Evolutionary conservation across 2,329 filamentous ascomycete genomes (phyloP), one percentile per base, ranked within the genome.

Genomic region (Didymellaceae sp.): DNA sequence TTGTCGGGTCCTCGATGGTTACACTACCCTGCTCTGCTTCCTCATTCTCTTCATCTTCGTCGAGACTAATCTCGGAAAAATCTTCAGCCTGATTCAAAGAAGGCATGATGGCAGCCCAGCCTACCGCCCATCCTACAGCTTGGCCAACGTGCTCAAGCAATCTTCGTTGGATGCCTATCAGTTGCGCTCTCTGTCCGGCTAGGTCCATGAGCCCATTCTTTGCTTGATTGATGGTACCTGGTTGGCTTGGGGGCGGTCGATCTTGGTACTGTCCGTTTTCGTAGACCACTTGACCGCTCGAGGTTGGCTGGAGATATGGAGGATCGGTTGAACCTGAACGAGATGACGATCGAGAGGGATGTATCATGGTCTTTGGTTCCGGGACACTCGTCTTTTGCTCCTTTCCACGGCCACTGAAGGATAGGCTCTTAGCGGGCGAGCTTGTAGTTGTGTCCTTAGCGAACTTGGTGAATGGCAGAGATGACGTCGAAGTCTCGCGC

Each of bases 141-240:
- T 83, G 85, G 2, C 90, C 92, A 37, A 91, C 75, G 39, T 86
- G 82, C 62, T 93, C 87, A 0, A 97, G 78, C 5, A 94, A 83
- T 55, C 89, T 90, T 46, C 93, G 82, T 7, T 91, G 92, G 31
- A 96, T 76, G 47, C 90, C 78, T 54, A 91, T 88, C 2, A 97
- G 80, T 65, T 96, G 91, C 5, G 90, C 93, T 63, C 93, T 83
- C 53, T 86, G 85, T 34, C 90, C 89, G 26, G 92, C 90, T 18
- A 97, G 78, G 45, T 95, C 89, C 66, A 95, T 89, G 0, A 92
- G 77, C 0, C 93, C 91, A 11, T 77, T 77, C 52, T 75, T 78
- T 14, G 42, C 32, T 18, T 52, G 48, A n/a, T 52, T 42, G 17
- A 52, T 41, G 1, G 70, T 61, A 26, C 61, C 54, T 31, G 59